A percentile compares a stretch with the other conserved stretches of the same genome.
Conservation (phyloP, 495 filamentous ascomycete genomes). For the Neurospora tetrasperma region DNA sequence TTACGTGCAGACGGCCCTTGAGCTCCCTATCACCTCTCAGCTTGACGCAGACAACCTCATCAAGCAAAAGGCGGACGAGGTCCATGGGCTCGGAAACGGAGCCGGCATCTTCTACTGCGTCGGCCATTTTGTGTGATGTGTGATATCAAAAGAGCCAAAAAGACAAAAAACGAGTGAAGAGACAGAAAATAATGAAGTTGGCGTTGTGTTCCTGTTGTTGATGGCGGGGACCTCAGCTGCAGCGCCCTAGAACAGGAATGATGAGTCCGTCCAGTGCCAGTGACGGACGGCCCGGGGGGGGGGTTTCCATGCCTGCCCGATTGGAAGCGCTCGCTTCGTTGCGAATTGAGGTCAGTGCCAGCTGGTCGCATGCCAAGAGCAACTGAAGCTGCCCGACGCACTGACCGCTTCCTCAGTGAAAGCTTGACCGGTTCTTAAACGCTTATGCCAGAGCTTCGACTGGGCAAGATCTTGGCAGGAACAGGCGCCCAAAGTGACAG, state of each 20-base stretch:
- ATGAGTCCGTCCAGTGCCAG: not conserved
- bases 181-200: not conserved
- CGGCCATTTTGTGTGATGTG: slow-evolving; percentile 47
- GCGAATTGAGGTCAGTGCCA: not conserved
- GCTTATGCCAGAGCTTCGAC: not conserved
- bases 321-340: not conserved
- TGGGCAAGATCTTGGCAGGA: not conserved
- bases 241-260: not conserved
- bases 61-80: slow-evolving; percentile 83
- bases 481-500: not conserved
- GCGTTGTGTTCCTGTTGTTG: not conserved
- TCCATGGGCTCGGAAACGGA: slow-evolving; percentile 84
- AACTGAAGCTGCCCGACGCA: not conserved
- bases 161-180: not conserved
- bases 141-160: not conserved
- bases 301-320: not conserved
- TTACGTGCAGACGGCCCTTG: slow-evolving; percentile 86
- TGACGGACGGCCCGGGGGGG: not conserved
- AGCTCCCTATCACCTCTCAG: slow-evolving; percentile 89
- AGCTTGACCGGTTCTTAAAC: not conserved
- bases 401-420: not conserved
- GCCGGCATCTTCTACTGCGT: slow-evolving; percentile 53
- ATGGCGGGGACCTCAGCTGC: not conserved
- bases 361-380: not conserved
- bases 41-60: slow-evolving; percentile 96